These are phyloP conservation scores for Claviceps lovelessii DNA, from an alignment of 2,329 filamentous ascomycete species.

Conservation along the genomic window DNA sequence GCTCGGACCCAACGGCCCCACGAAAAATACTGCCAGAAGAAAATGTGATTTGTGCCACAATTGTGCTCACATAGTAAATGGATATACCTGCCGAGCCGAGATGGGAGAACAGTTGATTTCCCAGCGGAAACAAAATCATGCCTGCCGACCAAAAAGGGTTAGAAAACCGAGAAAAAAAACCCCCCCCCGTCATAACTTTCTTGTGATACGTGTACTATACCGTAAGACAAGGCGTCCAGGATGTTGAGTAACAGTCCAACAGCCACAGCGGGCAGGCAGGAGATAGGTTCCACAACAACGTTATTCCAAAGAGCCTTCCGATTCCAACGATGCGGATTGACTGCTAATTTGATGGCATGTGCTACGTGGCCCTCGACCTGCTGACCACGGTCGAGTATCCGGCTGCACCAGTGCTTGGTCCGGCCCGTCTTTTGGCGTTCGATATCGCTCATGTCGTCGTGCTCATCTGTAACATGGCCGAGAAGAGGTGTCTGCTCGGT, in stretches of 20 bases:
- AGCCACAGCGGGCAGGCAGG: constrained; percentile 70
- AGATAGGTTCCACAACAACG: constrained; percentile 50
- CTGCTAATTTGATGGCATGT: constrained; percentile 21
- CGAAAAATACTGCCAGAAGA: constrained; percentile 78
- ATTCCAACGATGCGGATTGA: constrained; percentile 61
- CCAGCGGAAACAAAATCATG: constrained; percentile 90
- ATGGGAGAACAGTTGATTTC: constrained; percentile 68
- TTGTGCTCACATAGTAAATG: constrained; percentile 97
- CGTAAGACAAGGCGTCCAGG: constrained; percentile 87
- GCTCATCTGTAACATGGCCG: constrained; percentile 17
- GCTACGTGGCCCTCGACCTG: constrained; percentile 18
- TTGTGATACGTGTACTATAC: constrained; percentile 26
- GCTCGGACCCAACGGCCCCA: constrained; percentile 84
- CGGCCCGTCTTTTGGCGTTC: constrained; percentile 33
- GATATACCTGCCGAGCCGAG: constrained; percentile 90
- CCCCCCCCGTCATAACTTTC: not conserved
- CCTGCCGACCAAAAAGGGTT: constrained; percentile 27
- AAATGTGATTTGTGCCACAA: constrained; percentile 82
- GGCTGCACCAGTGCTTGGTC: constrained; percentile 21
- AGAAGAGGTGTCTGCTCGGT: constrained; percentile 37
- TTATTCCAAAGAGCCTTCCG: constrained; percentile 48
- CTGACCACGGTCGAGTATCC: constrained; percentile 17
- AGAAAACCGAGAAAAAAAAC: constrained; percentile 2
- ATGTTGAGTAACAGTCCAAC: constrained; percentile 84
- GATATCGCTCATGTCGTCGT: constrained; percentile 25